Evolutionary conservation across 306 rosid genomes (phyloP).

Genomic region (Clitoria ternatea): DNA sequence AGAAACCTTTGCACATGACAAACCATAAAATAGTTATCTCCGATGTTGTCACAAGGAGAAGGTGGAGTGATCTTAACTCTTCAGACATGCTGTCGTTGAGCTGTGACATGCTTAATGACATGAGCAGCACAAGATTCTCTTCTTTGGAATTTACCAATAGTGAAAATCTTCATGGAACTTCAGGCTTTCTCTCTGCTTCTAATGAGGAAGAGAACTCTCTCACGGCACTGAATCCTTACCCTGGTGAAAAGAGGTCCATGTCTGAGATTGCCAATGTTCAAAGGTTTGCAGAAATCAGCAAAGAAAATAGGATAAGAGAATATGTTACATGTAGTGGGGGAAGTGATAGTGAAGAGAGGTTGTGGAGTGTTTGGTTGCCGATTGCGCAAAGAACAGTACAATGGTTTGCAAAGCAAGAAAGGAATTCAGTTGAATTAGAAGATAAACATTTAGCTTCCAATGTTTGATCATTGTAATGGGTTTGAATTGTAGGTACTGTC

Average conservation of each 20-base stretch:
- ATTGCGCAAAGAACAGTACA: conserved; percentile 65
- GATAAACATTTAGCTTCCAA: conserved; percentile 22
- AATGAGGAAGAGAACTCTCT: conserved; percentile 21
- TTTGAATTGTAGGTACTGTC: not conserved
- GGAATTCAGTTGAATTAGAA: conserved; percentile 31
- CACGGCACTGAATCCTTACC: conserved; percentile 33
- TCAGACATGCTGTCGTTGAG: conserved; percentile 67
- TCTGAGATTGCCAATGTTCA: conserved; percentile 76
- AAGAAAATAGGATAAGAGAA: conserved; percentile 21
- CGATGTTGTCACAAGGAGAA: conserved; percentile 48
- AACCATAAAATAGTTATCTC: conserved; percentile 64
- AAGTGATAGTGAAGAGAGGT: conserved; percentile 50
- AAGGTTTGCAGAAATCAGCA: conserved; percentile 41
- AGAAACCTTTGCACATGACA: conserved; percentile 40
- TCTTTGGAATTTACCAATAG: not conserved
- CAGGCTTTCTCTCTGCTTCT: conserved; percentile 10
- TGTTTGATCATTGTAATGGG: conserved; percentile 32
- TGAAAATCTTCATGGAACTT: not conserved
- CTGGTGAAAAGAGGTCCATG: conserved; percentile 52
- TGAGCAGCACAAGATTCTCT: conserved; percentile 54
- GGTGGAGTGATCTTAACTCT: conserved; percentile 86
- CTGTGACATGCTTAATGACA: conserved; percentile 55
- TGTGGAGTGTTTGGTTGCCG: conserved; percentile 61
- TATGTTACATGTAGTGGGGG: conserved; percentile 20
- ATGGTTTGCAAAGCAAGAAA: conserved; percentile 63